phyloP scores from a whole-genome alignment of 2,329 filamentous ascomycete genomes.

The Talaromyces sp. region DNA sequence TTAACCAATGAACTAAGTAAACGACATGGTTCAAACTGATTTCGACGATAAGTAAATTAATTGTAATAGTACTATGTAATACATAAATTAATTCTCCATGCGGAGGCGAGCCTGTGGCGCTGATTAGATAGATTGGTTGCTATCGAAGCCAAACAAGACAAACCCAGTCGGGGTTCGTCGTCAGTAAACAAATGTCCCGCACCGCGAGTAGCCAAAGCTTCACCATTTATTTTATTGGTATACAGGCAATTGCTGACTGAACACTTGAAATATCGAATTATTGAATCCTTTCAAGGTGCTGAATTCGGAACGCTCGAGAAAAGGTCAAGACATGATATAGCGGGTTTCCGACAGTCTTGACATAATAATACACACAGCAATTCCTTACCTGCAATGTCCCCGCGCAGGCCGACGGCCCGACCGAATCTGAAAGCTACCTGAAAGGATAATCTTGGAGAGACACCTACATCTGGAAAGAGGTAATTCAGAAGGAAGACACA shows the following conservation, averaged over 20 bases:
- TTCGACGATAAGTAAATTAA: neutral
- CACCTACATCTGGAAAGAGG: neutral
- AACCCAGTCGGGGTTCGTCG: conserved; percentile 15
- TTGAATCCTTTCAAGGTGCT: no score
- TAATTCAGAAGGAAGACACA: neutral
- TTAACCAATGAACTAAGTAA: conserved; percentile 7
- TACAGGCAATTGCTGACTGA: neutral
- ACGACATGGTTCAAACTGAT: neutral
- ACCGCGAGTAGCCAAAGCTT: neutral
- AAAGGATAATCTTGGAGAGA: neutral
- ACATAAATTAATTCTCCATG: no score
- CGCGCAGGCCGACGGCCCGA: neutral
- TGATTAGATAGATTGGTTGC: neutral
- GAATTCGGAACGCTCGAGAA: no score
- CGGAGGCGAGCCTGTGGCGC: neutral
- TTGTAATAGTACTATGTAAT: neutral
- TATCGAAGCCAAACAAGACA: conserved; percentile 21
- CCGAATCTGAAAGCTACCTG: neutral
- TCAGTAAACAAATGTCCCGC: conserved; percentile 4
- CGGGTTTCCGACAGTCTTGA: no score
- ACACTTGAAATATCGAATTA: no score
- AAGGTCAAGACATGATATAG: no score
- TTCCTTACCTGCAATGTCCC: neutral
- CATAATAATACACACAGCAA: no score
- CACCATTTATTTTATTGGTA: neutral